phyloP scores from a whole-genome alignment of 2,329 filamentous ascomycete species.

The Colletotrichum nymphaeae region DNA sequence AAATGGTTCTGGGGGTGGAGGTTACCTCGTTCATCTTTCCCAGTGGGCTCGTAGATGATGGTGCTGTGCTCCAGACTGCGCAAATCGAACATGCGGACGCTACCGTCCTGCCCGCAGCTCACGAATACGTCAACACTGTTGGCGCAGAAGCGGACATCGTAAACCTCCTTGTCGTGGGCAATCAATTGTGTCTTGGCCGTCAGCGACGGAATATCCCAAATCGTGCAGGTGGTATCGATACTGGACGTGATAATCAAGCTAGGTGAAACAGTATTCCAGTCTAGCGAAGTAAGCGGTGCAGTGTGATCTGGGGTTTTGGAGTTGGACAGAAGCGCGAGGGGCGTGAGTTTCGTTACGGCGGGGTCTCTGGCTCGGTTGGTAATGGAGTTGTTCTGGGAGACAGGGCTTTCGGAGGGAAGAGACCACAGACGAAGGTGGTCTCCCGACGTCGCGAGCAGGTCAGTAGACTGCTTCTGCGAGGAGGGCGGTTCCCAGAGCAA shows the following conservation, averaged over 20 bases:
- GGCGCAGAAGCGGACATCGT: slow-evolving; percentile 97
- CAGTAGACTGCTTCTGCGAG: slow-evolving; percentile 93
- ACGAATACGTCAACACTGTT: slow-evolving; percentile 99
- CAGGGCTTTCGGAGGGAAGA: slow-evolving; percentile 76
- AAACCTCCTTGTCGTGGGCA: slow-evolving; percentile 98
- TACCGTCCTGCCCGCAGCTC: slow-evolving; percentile 96
- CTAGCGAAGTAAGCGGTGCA: slow-evolving; percentile 92
- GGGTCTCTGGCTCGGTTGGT: slow-evolving; percentile 68
- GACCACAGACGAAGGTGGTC: slow-evolving; percentile 97
- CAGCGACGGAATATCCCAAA: slow-evolving; percentile 98
- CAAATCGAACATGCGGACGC: slow-evolving; percentile 98
- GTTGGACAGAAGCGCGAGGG: slow-evolving; percentile 92
- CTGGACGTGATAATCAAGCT: slow-evolving; percentile 98
- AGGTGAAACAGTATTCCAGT: slow-evolving; percentile 98
- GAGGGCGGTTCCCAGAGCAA: slow-evolving; percentile 97
- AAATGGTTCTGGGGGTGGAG: too few relatives aligned
- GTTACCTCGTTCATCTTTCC: slow-evolving; percentile 81
- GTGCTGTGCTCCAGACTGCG: slow-evolving; percentile 97
- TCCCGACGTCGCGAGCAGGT: slow-evolving; percentile 93
- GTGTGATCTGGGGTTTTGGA: slow-evolving; percentile 99
- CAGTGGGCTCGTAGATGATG: slow-evolving; percentile 97
- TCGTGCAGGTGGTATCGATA: slow-evolving; percentile 98
- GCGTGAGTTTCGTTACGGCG: slow-evolving; percentile 83
- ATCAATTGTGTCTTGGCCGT: slow-evolving; percentile 99
- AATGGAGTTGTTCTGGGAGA: slow-evolving; percentile 72